Evolutionary conservation across 768 basidiomycete genomes (phyloP).

Genomic region (Podaxis rugospora): DNA sequence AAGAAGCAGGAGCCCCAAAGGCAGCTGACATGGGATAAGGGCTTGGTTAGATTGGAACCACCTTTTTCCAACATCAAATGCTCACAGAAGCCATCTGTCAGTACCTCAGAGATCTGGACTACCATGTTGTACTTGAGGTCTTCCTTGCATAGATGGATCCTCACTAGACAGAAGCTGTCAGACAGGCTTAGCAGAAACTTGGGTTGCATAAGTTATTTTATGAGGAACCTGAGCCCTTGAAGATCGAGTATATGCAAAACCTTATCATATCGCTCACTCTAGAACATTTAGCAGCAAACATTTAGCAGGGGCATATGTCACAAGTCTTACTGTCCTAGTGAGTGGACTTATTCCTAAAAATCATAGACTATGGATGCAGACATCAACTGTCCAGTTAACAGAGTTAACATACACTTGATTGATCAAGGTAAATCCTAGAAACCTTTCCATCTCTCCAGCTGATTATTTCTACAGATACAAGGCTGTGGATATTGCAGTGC

Average conservation of each 20-base stretch:
- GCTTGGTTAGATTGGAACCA: background rate
- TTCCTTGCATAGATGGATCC: background rate
- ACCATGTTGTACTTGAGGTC: background rate
- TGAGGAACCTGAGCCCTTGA: background rate
- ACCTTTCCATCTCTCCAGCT: background rate
- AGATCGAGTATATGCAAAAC: background rate
- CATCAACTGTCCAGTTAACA: background rate
- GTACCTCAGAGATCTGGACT: background rate
- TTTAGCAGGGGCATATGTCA: background rate
- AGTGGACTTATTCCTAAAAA: background rate
- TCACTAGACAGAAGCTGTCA: background rate
- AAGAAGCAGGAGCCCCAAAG: background rate
- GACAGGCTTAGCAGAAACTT: background rate
- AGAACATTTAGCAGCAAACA: background rate
- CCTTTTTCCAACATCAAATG: background rate
- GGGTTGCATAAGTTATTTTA: background rate
- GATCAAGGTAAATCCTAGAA: background rate
- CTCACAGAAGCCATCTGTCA: background rate
- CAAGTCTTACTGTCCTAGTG: background rate
- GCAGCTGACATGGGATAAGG: background rate
- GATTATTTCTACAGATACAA: background rate
- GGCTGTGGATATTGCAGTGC: background rate
- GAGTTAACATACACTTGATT: background rate
- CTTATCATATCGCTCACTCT: background rate
- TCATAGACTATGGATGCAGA: background rate